phyloP scores from a whole-genome alignment of 208 protist species.

The Angomonas ambiguus region DNA sequence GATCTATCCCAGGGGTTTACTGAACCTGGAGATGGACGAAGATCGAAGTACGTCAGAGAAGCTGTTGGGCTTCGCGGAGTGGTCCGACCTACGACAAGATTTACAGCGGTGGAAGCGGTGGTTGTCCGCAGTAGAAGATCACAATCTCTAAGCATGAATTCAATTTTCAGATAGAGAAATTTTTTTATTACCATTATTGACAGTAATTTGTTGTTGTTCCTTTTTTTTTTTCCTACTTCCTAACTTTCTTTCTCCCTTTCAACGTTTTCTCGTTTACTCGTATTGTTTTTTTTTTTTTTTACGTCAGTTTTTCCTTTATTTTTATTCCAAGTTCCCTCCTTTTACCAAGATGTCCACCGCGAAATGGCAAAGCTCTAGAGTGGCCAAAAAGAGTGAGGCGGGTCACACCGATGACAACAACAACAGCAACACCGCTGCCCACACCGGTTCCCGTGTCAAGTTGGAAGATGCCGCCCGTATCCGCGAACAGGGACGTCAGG shows the following conservation, averaged over 20 bases:
- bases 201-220: neutral
- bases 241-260: neutral
- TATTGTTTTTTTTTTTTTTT: constrained; percentile 9
- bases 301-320: constrained; percentile 1
- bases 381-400: constrained; percentile 37
- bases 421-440: constrained; percentile 8
- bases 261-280: neutral
- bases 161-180: too few species aligned
- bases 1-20: constrained; percentile 38
- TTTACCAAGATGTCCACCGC: constrained; percentile 21
- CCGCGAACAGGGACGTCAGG: constrained; percentile 28
- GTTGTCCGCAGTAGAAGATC: constrained; percentile 39
- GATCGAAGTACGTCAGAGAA: constrained; percentile 18
- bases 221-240: neutral
- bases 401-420: constrained; percentile 27
- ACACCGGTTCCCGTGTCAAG: constrained; percentile 20
- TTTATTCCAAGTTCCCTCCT: neutral
- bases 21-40: constrained; percentile 58
- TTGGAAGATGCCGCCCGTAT: constrained; percentile 36
- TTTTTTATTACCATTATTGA: neutral
- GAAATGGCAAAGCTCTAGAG: constrained; percentile 16
- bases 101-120: constrained; percentile 63
- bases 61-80: constrained; percentile 37
- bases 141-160: neutral
- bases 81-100: constrained; percentile 58